Evolutionary conservation across 73 alveolate genomes (phyloP).

Genomic region (Paramecium biaurelia): DNA sequence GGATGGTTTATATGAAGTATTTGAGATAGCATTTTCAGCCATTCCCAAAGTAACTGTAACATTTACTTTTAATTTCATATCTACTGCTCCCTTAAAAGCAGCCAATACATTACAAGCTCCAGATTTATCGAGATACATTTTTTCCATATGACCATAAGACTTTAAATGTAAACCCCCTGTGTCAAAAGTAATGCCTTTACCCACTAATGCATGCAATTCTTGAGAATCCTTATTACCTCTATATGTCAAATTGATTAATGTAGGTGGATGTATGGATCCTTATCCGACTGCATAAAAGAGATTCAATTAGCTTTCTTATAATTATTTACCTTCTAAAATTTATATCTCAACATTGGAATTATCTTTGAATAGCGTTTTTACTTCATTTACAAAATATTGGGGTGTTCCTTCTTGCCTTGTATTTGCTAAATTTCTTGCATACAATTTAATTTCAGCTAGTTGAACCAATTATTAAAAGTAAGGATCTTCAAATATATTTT

Average conservation of each 20-base stretch:
- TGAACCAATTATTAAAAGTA: background rate
- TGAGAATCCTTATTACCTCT: constrained; percentile 68
- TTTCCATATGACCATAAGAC: constrained; percentile 82
- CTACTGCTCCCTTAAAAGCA: constrained; percentile 83
- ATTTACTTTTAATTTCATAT: constrained; percentile 70
- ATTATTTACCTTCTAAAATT: constrained; percentile 79
- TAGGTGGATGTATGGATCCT: constrained; percentile 79
- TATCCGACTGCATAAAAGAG: constrained; percentile 85
- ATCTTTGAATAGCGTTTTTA: constrained; percentile 65
- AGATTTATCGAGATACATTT: constrained; percentile 85
- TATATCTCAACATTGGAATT: constrained; percentile 55
- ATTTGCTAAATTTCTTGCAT: constrained; percentile 82
- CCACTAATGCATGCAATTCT: constrained; percentile 85
- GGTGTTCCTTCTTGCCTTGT: constrained; percentile 84
- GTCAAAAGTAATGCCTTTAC: constrained; percentile 93
- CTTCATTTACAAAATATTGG: constrained; percentile 72
- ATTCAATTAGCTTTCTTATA: constrained; percentile 69
- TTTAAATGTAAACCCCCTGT: constrained; percentile 93
- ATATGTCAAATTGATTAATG: constrained; percentile 74
- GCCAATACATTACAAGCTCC: constrained; percentile 89
- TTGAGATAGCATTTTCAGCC: constrained; percentile 86
- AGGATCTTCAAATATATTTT: background rate
- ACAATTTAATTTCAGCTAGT: constrained; percentile 65
- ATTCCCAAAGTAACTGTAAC: constrained; percentile 81
- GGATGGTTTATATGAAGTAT: constrained; percentile 78